phyloP scores from a whole-genome alignment of 1,284 basidiomycete species.

The Tilletia indica region DNA sequence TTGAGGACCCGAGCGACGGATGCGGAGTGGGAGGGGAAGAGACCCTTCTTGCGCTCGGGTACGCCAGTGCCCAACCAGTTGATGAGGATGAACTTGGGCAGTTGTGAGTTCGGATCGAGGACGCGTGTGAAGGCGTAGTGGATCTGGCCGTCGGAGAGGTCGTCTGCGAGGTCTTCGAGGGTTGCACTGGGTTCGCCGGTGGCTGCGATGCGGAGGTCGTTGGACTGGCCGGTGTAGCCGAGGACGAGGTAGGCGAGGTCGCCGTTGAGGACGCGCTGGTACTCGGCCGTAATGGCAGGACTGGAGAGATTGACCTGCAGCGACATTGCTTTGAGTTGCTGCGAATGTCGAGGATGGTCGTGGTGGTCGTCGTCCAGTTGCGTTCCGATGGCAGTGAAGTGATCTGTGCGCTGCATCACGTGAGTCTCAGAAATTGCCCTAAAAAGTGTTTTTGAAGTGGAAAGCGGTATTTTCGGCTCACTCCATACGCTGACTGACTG shows the following conservation, averaged over 20 bases:
- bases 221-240: constrained; percentile 73
- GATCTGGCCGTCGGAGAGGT: constrained; percentile 90
- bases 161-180: constrained; percentile 85
- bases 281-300: constrained; percentile 62
- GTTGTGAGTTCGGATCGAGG: constrained; percentile 79
- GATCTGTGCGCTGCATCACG: constrained; percentile 9
- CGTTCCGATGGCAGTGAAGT: not conserved
- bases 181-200: constrained; percentile 59
- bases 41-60: constrained; percentile 83
- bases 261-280: constrained; percentile 53
- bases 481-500: too few relatives aligned
- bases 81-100: constrained; percentile 87
- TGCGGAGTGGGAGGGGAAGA: constrained; percentile 81
- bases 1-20: constrained; percentile 79
- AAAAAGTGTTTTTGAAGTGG: too few relatives aligned
- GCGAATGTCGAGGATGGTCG: not conserved
- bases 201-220: constrained; percentile 84
- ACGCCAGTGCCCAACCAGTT: constrained; percentile 85
- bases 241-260: constrained; percentile 83
- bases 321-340: constrained; percentile 38
- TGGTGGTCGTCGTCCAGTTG: not conserved
- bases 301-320: constrained; percentile 67
- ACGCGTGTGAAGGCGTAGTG: constrained; percentile 92
- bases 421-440: too few relatives aligned
- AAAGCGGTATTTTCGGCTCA: too few relatives aligned